These are phyloP conservation scores for Mycena vulgaris DNA, from an alignment of 768 basidiomycete species.

Conservation along the genomic window DNA sequence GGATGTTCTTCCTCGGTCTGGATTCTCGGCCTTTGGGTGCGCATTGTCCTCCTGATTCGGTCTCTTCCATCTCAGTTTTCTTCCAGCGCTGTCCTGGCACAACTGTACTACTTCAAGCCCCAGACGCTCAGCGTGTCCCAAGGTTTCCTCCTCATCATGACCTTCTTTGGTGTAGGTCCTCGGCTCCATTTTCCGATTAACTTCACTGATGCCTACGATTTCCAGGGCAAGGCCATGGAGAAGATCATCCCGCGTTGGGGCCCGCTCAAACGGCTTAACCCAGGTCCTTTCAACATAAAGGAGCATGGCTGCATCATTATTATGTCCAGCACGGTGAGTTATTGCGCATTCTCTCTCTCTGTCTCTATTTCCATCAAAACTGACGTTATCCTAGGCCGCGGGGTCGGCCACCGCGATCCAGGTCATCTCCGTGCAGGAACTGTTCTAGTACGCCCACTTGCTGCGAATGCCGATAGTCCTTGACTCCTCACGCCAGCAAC, in stretches of 20 bases:
- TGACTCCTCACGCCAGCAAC: too few relatives aligned
- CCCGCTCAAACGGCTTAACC: slow-evolving; percentile 25
- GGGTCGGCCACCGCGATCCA: too few relatives aligned
- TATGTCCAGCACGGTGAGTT: slow-evolving; percentile 28
- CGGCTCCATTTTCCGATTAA: slow-evolving; percentile 44
- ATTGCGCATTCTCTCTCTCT: slow-evolving; percentile 32
- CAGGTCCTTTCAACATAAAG: slow-evolving; percentile 30
- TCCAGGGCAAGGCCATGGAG: slow-evolving; percentile 30
- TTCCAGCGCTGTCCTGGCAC: slow-evolving; percentile 48
- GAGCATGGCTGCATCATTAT: too few relatives aligned
- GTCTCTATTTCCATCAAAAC: slow-evolving; percentile 15
- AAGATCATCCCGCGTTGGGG: slow-evolving; percentile 24
- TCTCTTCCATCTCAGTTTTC: background rate
- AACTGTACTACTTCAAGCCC: slow-evolving; percentile 57
- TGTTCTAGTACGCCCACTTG: slow-evolving; percentile 41
- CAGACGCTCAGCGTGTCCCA: too few relatives aligned
- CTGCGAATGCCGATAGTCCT: slow-evolving; percentile 16
- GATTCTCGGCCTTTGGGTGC: slow-evolving; percentile 58
- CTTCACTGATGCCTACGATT: slow-evolving; percentile 42
- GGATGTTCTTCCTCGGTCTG: slow-evolving; percentile 57
- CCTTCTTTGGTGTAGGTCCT: slow-evolving; percentile 53
- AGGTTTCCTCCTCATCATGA: slow-evolving; percentile 50
- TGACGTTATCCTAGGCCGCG: slow-evolving; percentile 49
- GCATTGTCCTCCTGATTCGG: slow-evolving; percentile 38
- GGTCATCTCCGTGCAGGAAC: too few relatives aligned